Conservation (phyloP, 2,329 filamentous ascomycete species). For the Neonectria coccinea region DNA sequence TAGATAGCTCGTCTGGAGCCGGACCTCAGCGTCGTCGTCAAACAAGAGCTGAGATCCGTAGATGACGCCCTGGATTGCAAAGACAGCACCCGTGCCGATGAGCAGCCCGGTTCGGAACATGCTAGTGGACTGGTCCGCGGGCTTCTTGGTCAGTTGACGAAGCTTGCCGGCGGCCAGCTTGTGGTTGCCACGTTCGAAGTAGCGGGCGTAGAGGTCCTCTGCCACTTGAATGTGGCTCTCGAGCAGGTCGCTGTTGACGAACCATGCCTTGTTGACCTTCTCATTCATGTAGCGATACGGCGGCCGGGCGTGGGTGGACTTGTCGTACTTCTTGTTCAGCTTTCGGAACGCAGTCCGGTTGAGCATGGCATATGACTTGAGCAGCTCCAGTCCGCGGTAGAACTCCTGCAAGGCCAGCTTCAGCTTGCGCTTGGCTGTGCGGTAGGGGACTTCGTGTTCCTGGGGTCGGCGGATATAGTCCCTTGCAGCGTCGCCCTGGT, state of each 20-base stretch:
- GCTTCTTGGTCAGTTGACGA: conserved; percentile 74
- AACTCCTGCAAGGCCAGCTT: conserved; percentile 93
- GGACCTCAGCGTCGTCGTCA: conserved; percentile 60
- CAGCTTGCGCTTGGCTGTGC: conserved; percentile 88
- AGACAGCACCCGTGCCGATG: conserved; percentile 75
- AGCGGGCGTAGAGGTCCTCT: conserved; percentile 92
- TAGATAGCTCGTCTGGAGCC: conserved; percentile 72
- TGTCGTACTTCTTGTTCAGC: conserved; percentile 99
- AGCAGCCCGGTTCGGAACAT: conserved; percentile 73
- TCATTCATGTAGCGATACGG: conserved; percentile 87
- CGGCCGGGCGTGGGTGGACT: conserved; percentile 82
- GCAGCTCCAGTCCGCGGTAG: conserved; percentile 88
- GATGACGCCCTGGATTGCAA: conserved; percentile 73
- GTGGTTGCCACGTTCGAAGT: conserved; percentile 93
- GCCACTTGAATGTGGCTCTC: conserved; percentile 83
- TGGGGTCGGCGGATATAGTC: conserved; percentile 65
- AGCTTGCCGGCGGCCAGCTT: conserved; percentile 92
- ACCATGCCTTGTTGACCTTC: conserved; percentile 90
- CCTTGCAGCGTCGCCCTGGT: conserved; percentile 51
- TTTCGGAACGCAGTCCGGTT: conserved; percentile 96
- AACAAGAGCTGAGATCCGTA: conserved; percentile 68
- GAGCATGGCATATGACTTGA: conserved; percentile 90
- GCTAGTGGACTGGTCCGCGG: conserved; percentile 65
- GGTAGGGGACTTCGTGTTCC: conserved; percentile 77
- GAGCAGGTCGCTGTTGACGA: conserved; percentile 87